These are phyloP conservation scores for Ophiostoma sp. DNA, from an alignment of 2,329 filamentous ascomycete species.

Conservation along the genomic window DNA sequence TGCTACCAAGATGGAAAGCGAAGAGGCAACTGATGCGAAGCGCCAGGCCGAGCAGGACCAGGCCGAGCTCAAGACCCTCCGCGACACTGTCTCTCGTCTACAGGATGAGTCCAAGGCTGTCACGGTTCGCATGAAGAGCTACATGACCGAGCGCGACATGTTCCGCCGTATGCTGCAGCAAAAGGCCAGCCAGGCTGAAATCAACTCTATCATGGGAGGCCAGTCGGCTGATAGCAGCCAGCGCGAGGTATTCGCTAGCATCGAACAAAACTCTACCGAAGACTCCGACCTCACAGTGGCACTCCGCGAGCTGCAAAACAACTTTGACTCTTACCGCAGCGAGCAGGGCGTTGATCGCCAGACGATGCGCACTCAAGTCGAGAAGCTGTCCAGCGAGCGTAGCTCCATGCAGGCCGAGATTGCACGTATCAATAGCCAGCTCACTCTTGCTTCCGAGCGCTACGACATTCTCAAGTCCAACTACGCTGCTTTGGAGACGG, in stretches of 20 bases:
- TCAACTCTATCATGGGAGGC: conserved; percentile 61
- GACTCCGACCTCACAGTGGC: conserved; percentile 67
- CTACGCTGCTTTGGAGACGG: conserved; percentile 72
- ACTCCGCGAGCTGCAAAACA: conserved; percentile 78
- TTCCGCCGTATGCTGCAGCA: conserved; percentile 92
- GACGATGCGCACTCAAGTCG: conserved; percentile 77
- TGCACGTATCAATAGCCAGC: conserved; percentile 72
- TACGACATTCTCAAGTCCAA: conserved; percentile 88
- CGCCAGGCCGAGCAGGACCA: conserved; percentile 60
- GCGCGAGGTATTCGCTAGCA: conserved; percentile 52
- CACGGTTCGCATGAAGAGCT: conserved; percentile 79
- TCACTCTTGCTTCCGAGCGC: conserved; percentile 74
- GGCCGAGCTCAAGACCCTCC: conserved; percentile 61
- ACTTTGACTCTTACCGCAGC: conserved; percentile 84
- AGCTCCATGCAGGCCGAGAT: conserved; percentile 75
- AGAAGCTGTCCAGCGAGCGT: conserved; percentile 76
- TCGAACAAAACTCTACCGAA: conserved; percentile 48
- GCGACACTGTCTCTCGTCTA: conserved; percentile 39
- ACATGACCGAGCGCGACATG: conserved; percentile 93
- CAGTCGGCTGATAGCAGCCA: conserved; percentile 54
- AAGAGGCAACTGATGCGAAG: conserved; percentile 68
- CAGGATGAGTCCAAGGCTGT: conserved; percentile 82
- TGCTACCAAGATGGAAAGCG: conserved; percentile 83
- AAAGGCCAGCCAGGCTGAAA: conserved; percentile 54
- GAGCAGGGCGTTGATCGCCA: conserved; percentile 77